These are phyloP conservation scores for Punica granatum DNA, from an alignment of 345 rosid species.

Conservation along the genomic window DNA sequence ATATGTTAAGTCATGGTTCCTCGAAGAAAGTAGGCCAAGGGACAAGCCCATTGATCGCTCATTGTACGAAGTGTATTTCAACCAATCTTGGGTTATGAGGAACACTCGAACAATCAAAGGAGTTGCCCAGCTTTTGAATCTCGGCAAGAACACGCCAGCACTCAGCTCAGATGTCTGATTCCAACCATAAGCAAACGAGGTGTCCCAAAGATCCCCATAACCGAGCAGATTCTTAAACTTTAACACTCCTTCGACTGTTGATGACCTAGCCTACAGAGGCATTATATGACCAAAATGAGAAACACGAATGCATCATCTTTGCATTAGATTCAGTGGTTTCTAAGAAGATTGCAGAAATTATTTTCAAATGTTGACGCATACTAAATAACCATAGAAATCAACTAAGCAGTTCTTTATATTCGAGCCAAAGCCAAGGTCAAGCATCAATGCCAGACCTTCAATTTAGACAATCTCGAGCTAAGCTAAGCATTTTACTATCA, in stretches of 20 bases:
- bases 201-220: conserved; percentile 91
- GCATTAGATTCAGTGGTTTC: neutral
- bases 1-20: conserved; percentile 66
- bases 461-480: neutral
- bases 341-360: neutral
- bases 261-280: conserved; percentile 66
- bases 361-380: neutral
- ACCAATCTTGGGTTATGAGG: conserved; percentile 84
- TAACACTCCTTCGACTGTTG: conserved; percentile 70
- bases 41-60: conserved; percentile 80
- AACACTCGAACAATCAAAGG: conserved; percentile 64
- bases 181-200: conserved; percentile 68
- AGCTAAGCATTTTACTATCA: neutral
- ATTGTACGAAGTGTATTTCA: conserved; percentile 70
- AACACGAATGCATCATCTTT: neutral
- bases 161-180: conserved; percentile 79
- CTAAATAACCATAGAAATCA: neutral
- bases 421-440: neutral
- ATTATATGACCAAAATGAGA: conserved; percentile 9
- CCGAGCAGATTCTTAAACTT: conserved; percentile 84
- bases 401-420: neutral
- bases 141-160: conserved; percentile 68
- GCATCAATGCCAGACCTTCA: neutral
- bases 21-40: conserved; percentile 62
- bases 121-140: conserved; percentile 46